phyloP scores from a whole-genome alignment of 176 grass and related monocot genomes.

The Triticum aestivum region DNA sequence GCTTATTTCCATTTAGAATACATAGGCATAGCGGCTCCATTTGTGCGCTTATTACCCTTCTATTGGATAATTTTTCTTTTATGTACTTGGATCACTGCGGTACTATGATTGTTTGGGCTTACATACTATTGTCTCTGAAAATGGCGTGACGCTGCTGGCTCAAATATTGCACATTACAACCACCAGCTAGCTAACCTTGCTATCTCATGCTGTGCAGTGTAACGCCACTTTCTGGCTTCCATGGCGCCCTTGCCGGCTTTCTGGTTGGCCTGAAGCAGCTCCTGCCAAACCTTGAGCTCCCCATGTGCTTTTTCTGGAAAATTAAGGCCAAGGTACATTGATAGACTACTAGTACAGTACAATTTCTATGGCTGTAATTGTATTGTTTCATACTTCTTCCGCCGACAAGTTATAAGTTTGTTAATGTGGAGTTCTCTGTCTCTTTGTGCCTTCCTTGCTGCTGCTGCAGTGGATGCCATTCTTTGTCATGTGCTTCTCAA shows the following conservation, averaged over 20 bases:
- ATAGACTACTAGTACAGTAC: background rate
- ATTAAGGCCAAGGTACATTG: slow-evolving; percentile 89
- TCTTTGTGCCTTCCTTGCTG: background rate
- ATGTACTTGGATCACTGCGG: background rate
- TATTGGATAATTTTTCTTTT: background rate
- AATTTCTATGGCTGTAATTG: background rate
- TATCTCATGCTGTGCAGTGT: slow-evolving; percentile 36
- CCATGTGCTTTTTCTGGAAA: slow-evolving; percentile 96
- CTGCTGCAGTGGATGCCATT: slow-evolving; percentile 89
- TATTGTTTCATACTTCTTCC: background rate
- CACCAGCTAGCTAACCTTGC: slow-evolving; percentile 5
- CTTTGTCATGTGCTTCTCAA: slow-evolving; percentile 80
- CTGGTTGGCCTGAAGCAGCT: slow-evolving; percentile 91
- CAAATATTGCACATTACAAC: background rate
- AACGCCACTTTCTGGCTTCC: slow-evolving; percentile 94
- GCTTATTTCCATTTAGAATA: slow-evolving; percentile 1
- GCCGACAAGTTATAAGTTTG: background rate
- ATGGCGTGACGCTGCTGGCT: background rate
- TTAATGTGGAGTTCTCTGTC: background rate
- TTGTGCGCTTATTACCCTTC: background rate
- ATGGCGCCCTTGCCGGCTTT: slow-evolving; percentile 85
- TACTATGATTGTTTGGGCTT: background rate
- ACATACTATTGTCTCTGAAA: background rate
- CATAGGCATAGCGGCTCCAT: background rate
- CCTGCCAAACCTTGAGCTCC: slow-evolving; percentile 90